Percentiles rank a stretch among this genome's conserved stretches.
Conservation (phyloP, 768 basidiomycete genomes). For the Brasilioporus rufonigricans region DNA sequence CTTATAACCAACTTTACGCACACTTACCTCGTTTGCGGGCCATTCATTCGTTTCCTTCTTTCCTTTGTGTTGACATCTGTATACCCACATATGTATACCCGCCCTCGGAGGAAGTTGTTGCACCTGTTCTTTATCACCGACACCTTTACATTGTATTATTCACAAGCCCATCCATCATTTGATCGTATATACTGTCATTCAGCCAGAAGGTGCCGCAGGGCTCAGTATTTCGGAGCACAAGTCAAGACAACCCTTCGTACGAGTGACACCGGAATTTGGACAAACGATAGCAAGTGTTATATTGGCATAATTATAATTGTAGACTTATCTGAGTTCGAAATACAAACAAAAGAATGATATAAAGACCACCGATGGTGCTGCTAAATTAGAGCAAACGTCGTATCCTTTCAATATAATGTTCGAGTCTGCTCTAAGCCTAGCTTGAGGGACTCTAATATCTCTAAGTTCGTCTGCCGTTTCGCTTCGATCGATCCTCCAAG, state of each 20-base stretch:
- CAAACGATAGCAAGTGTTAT: too few relatives aligned
- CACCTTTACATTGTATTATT: background rate
- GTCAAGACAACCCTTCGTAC: too few relatives aligned
- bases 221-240: too few relatives aligned
- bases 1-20: background rate
- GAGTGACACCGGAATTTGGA: too few relatives aligned
- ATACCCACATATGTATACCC: slow-evolving; percentile 5
- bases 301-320: too few relatives aligned
- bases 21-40: slow-evolving; percentile 1
- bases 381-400: background rate
- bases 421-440: slow-evolving; percentile 21
- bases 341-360: background rate
- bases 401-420: slow-evolving; percentile 4
- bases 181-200: background rate
- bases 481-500: slow-evolving; percentile 49
- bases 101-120: background rate
- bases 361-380: background rate
- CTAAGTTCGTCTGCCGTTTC: slow-evolving; percentile 27
- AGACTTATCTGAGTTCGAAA: background rate
- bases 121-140: background rate
- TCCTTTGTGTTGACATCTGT: background rate
- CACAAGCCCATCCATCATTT: background rate
- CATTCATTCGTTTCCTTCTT: background rate
- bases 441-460: slow-evolving; percentile 21
- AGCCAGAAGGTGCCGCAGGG: too few relatives aligned